These are phyloP conservation scores for Dothistroma pini DNA, from an alignment of 2,329 filamentous ascomycete species.

Conservation along the genomic window DNA sequence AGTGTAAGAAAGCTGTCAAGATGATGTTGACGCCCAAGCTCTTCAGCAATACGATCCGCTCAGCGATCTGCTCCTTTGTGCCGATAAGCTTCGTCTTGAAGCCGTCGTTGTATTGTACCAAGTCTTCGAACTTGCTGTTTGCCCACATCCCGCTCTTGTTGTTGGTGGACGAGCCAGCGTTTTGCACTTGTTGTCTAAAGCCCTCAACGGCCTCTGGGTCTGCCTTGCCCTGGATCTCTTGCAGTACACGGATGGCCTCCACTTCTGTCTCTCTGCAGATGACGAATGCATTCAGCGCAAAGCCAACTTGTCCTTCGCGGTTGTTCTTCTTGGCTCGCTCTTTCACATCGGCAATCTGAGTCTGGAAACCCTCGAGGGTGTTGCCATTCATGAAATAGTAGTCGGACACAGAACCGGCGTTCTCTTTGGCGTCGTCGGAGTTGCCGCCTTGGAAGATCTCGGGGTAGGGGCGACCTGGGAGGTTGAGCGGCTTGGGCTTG, in stretches of 20 bases:
- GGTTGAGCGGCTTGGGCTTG: conserved; percentile 48
- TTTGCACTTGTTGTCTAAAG: conserved; percentile 49
- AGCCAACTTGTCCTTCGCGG: conserved; percentile 46
- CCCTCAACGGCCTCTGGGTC: conserved; percentile 50
- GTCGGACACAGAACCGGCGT: conserved; percentile 47
- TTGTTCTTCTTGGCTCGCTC: conserved; percentile 45
- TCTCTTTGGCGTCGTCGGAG: conserved; percentile 49
- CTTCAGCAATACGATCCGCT: conserved; percentile 49
- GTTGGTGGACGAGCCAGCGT: conserved; percentile 47
- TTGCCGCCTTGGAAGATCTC: conserved; percentile 55
- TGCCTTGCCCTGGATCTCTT: conserved; percentile 53
- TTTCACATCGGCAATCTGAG: conserved; percentile 50
- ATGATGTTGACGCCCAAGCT: conserved; percentile 44
- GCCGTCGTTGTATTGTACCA: conserved; percentile 55
- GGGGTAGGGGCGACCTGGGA: conserved; percentile 46
- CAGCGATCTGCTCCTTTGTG: conserved; percentile 51
- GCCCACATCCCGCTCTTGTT: conserved; percentile 55
- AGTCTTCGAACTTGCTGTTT: conserved; percentile 49
- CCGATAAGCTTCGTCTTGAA: conserved; percentile 56
- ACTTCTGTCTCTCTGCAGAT: conserved; percentile 50
- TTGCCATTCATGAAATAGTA: conserved; percentile 59
- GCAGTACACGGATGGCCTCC: conserved; percentile 48
- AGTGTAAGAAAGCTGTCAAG: conserved; percentile 50
- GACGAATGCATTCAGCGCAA: conserved; percentile 51
- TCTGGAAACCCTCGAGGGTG: conserved; percentile 50